phyloP scores from a whole-genome alignment of 2,329 filamentous ascomycete species.

The Cryphonectria japonica region DNA sequence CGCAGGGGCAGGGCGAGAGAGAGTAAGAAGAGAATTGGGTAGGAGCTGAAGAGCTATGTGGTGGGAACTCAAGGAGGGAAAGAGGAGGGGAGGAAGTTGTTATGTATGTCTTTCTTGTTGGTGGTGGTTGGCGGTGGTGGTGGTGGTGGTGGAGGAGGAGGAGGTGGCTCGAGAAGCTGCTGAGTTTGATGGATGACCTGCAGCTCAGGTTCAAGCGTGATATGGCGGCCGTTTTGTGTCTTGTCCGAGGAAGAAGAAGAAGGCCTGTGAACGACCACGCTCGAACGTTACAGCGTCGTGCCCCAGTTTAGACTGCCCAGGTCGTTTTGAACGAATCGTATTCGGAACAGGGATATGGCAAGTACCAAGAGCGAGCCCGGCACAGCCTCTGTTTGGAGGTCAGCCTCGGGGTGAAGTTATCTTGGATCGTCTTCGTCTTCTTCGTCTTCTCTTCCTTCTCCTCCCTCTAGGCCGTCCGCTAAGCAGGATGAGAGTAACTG shows the following conservation, averaged over 20 bases:
- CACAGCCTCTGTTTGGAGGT: constrained; percentile 4
- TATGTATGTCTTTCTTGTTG: neutral
- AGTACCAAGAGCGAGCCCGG: neutral
- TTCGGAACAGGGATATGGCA: constrained; percentile 2
- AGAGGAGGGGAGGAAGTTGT: neutral
- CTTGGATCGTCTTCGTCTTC: neutral
- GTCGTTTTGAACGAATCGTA: neutral
- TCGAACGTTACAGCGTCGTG: constrained; percentile 1
- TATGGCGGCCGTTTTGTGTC: neutral
- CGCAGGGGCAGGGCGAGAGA: neutral
- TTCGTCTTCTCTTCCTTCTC: neutral
- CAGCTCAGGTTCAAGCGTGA: neutral
- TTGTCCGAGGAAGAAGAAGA: neutral
- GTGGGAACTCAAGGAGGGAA: neutral
- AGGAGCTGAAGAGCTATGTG: neutral
- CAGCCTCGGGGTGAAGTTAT: constrained; percentile 5
- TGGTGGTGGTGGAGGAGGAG: neutral
- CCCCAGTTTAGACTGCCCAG: constrained; percentile 1
- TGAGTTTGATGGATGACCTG: neutral
- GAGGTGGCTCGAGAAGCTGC: neutral
- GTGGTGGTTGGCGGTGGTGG: neutral
- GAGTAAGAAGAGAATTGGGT: neutral
- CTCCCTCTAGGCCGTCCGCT: neutral
- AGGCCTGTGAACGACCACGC: neutral
- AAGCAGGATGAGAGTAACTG: neutral